phyloP scores from a whole-genome alignment of 805 yeast genomes.

The Kurtzmaniella cleridarum region DNA sequence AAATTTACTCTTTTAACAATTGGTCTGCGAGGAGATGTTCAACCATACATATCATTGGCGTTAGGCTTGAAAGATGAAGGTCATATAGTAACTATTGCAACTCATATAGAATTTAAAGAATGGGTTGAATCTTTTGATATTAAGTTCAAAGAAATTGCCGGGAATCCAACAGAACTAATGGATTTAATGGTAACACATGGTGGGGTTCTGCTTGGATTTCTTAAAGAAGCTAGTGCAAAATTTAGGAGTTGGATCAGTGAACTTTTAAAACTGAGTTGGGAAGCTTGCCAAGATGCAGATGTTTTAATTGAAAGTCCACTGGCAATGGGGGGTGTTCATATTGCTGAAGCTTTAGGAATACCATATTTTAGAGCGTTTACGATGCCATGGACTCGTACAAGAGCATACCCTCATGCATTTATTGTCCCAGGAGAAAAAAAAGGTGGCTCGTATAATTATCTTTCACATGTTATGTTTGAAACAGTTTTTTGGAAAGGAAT shows the following conservation, averaged over 20 bases:
- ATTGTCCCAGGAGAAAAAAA: slow-evolving; percentile 89
- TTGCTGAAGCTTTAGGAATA: slow-evolving; percentile 85
- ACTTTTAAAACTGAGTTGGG: slow-evolving; percentile 70
- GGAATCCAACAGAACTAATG: slow-evolving; percentile 91
- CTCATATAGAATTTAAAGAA: slow-evolving; percentile 74
- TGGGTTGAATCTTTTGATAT: slow-evolving; percentile 71
- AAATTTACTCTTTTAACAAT: slow-evolving; percentile 74
- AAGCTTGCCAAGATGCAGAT: slow-evolving; percentile 79
- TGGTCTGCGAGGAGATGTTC: slow-evolving; percentile 96
- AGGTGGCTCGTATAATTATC: slow-evolving; percentile 88
- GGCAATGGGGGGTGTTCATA: slow-evolving; percentile 92
- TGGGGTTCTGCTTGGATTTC: slow-evolving; percentile 72
- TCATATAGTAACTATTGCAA: slow-evolving; percentile 76
- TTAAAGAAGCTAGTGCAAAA: slow-evolving; percentile 75
- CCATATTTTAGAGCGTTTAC: slow-evolving; percentile 95
- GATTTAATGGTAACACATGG: slow-evolving; percentile 89
- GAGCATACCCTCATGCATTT: slow-evolving; percentile 96
- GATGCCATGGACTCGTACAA: slow-evolving; percentile 97
- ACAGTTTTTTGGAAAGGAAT: slow-evolving; percentile 92
- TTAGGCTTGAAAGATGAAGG: slow-evolving; percentile 76
- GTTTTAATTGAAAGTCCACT: slow-evolving; percentile 92
- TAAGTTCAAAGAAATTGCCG: slow-evolving; percentile 72
- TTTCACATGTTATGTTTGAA: slow-evolving; percentile 91
- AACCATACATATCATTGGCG: slow-evolving; percentile 90
- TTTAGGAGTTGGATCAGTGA: slow-evolving; percentile 83